These are phyloP conservation scores for Nicotiana sylvestris DNA, from an alignment of 257 asterid genomes.

Conservation along the genomic window DNA sequence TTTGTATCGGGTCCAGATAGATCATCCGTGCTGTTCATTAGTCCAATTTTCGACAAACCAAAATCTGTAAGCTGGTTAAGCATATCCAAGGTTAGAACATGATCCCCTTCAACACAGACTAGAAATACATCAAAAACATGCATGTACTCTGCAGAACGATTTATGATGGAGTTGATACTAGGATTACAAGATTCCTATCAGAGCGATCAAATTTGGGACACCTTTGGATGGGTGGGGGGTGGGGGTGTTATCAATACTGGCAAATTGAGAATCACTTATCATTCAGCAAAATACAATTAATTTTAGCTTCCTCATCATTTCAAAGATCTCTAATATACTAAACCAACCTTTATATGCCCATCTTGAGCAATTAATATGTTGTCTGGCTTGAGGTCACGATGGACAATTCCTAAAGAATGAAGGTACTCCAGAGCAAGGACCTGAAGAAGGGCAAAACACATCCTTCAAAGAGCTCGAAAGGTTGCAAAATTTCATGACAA, in stretches of 20 bases:
- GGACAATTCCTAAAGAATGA: conserved; percentile 90
- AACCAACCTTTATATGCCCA: conserved; percentile 89
- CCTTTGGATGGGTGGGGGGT: background rate
- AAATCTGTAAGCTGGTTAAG: conserved; percentile 90
- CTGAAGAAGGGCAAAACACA: conserved; percentile 34
- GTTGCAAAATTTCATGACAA: conserved; percentile 11
- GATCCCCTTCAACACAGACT: conserved; percentile 6
- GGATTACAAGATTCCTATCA: background rate
- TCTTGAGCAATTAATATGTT: conserved; percentile 86
- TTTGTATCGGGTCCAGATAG: conserved; percentile 48
- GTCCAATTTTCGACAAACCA: conserved; percentile 93
- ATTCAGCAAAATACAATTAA: background rate
- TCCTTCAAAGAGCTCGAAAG: conserved; percentile 21
- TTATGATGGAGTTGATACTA: background rate
- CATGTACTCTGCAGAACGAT: background rate
- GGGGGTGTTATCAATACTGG: background rate
- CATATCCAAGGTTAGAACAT: conserved; percentile 22
- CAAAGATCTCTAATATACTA: background rate
- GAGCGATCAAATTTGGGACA: background rate
- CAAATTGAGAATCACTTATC: conserved; percentile 1
- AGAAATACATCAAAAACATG: background rate
- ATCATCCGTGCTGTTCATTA: conserved; percentile 88
- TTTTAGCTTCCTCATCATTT: conserved; percentile 3
- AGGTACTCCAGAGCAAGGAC: conserved; percentile 97
- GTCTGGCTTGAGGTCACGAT: conserved; percentile 98